Evolutionary conservation across 164 flowering plant genomes (phyloP).

Genomic region (Nymphaea colorata): DNA sequence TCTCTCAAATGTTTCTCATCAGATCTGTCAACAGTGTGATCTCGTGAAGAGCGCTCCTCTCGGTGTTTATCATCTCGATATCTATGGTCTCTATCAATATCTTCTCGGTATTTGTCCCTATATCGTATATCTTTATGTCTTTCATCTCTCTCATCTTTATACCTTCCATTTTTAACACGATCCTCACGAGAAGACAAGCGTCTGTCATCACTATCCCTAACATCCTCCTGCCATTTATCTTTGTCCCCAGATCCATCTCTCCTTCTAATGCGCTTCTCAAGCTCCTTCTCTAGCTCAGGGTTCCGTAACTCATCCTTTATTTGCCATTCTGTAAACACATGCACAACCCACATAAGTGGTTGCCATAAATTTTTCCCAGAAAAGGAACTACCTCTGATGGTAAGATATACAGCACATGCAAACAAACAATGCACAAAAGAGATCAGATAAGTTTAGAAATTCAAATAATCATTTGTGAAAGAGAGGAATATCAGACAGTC

Average conservation of each 20-base stretch:
- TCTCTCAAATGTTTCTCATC: conserved; percentile 34
- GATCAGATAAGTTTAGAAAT: no score
- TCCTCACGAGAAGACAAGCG: conserved; percentile 30
- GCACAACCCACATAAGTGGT: background rate
- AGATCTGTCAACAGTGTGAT: conserved; percentile 25
- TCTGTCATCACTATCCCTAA: conserved; percentile 29
- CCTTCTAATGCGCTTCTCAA: conserved; percentile 37
- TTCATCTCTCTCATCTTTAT: conserved; percentile 17
- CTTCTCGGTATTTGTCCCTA: conserved; percentile 18
- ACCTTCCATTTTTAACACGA: conserved; percentile 12
- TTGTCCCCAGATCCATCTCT: conserved; percentile 30
- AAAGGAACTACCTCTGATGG: no score
- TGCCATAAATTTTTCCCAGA: background rate
- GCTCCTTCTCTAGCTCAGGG: conserved; percentile 47
- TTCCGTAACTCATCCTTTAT: conserved; percentile 29
- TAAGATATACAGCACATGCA: no score
- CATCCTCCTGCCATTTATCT: conserved; percentile 35
- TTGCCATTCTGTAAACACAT: conserved; percentile 17
- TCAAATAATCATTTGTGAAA: no score
- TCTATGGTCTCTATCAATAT: conserved; percentile 22
- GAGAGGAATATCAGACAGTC: no score
- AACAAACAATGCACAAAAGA: no score
- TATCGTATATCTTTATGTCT: conserved; percentile 24
- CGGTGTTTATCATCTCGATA: conserved; percentile 32
- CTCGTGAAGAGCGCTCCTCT: conserved; percentile 30